phyloP scores from a whole-genome alignment of 371 early-diverging fungal species.

The Catenaria anguillulae region DNA sequence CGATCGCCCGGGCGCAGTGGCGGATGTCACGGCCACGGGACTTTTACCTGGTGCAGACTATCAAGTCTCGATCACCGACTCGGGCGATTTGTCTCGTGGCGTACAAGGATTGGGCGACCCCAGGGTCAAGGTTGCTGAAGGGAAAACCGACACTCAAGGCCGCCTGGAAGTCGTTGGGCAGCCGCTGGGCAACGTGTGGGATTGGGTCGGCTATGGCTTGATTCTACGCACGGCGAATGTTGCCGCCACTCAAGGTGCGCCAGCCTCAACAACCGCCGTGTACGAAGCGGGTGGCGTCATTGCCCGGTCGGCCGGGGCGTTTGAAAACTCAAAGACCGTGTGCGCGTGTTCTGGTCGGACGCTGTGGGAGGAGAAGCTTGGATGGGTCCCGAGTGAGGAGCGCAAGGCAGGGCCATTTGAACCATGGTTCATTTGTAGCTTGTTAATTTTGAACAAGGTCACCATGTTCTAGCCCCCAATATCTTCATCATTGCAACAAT shows the following conservation, averaged over 20 bases:
- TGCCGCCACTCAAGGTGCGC: too few relatives aligned
- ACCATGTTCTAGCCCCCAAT: too few relatives aligned
- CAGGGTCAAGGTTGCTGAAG: constrained; percentile 47
- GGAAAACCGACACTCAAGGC: constrained; percentile 49
- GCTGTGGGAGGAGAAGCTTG: constrained; percentile 56
- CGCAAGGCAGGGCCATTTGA: too few relatives aligned
- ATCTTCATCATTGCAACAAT: too few relatives aligned
- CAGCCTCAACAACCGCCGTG: constrained; percentile 20
- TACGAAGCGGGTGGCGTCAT: constrained; percentile 52
- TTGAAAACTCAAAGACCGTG: constrained; percentile 75
- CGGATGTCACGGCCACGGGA: constrained; percentile 60
- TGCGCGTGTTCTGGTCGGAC: constrained; percentile 76
- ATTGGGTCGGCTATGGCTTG: constrained; percentile 52
- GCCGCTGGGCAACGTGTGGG: constrained; percentile 59
- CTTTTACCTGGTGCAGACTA: constrained; percentile 44
- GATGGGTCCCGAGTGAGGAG: neutral
- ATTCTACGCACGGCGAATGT: constrained; percentile 26
- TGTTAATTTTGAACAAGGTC: too few relatives aligned
- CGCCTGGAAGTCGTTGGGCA: constrained; percentile 62
- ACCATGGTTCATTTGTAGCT: too few relatives aligned
- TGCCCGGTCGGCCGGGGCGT: constrained; percentile 76
- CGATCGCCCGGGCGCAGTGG: constrained; percentile 34
- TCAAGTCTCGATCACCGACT: constrained; percentile 55
- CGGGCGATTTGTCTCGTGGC: constrained; percentile 58
- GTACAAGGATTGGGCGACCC: constrained; percentile 41